Evolutionary conservation across 225 moss, liverwort and hornwort genomes (phyloP), one percentile per base, ranked within the genome.

Genomic region (Pseudisothecium myosuroides): DNA sequence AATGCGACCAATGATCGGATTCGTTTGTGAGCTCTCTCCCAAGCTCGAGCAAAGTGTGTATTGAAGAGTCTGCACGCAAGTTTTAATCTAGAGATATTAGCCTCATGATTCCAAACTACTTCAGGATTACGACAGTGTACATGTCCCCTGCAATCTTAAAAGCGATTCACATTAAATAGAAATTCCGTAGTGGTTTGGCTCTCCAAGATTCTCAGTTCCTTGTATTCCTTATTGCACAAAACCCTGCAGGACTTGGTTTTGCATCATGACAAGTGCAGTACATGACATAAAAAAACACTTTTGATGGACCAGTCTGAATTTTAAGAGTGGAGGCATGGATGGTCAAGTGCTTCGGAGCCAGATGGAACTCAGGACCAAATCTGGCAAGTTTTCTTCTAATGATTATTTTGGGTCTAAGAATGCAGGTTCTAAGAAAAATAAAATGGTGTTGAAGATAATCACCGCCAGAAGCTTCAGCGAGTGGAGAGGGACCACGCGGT

Each of bases 1-100:
- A 54, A 98, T 98, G 86, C 97, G 95, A 77, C 41, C 97, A 64
- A 98, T 94, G 49, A 98, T 94, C n/a, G 92, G 94, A 81, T 94
- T 92, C 67, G 90, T 94, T 86, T 94, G 94, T 43, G 68, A 87
- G 60, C 85, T 93, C 37, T 88, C 73, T 65, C 60, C 76, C 87
- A 88, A 83, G 92, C 93, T 94, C 41, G 90, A 85, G 91, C 91
- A 92, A 72, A 93, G 93, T 31, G 43, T 78, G 59, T 92, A 76
- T 80, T 94, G 94, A 64, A 94, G 92, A 64, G 92, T 91, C 94
- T 94, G 94, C 89, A 89, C 23, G 68, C 45, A 82, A 83, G 67
- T 77, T 52, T 56, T 37, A 37, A 84, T 71, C 19, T 31, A 52
- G 27, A 86, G 56, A 54, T 62, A n/a, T 86, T 55, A 90, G 88